Conservation (phyloP, 768 basidiomycete genomes). For the Crassisporium funariophilum region DNA sequence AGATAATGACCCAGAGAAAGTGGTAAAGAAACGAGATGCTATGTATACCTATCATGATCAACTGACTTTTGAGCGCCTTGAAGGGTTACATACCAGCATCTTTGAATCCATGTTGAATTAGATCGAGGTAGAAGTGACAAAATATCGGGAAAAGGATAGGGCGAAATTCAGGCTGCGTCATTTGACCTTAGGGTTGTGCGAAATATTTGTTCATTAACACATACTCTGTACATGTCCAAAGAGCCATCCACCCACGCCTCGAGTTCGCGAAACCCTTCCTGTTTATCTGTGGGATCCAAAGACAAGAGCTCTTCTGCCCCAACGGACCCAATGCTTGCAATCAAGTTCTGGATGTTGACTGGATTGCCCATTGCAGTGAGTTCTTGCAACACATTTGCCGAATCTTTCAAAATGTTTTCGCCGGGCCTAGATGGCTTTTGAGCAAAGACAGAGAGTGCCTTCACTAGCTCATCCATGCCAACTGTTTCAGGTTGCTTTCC, state of each 20-base stretch:
- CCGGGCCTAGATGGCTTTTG: constrained; percentile 67
- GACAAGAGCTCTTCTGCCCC: constrained; percentile 83
- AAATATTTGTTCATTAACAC: constrained; percentile 20
- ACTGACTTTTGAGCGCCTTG: no score
- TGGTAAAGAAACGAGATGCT: constrained; percentile 77
- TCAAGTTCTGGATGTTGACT: constrained; percentile 71
- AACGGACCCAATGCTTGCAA: constrained; percentile 75
- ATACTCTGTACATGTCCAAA: constrained; percentile 86
- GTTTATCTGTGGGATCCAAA: constrained; percentile 81
- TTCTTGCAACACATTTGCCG: constrained; percentile 64
- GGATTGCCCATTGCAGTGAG: constrained; percentile 70
- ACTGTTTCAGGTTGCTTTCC: constrained; percentile 45
- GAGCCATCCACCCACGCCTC: constrained; percentile 91
- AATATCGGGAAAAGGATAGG: constrained; percentile 96
- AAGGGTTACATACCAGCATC: constrained; percentile 76
- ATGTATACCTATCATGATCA: constrained; percentile 10
- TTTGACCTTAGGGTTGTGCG: constrained; percentile 6
- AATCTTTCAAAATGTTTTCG: constrained; percentile 73
- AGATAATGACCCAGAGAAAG: constrained; percentile 69
- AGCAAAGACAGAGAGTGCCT: constrained; percentile 66
- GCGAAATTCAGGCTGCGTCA: constrained; percentile 81
- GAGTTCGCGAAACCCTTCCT: constrained; percentile 82
- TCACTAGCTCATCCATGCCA: constrained; percentile 50
- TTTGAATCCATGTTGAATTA: constrained; percentile 87
- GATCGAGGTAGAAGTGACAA: constrained; percentile 94